Base-by-base conservation (phyloP, 768 basidiomycete species). In the Boletus pseudopeckii region DNA sequence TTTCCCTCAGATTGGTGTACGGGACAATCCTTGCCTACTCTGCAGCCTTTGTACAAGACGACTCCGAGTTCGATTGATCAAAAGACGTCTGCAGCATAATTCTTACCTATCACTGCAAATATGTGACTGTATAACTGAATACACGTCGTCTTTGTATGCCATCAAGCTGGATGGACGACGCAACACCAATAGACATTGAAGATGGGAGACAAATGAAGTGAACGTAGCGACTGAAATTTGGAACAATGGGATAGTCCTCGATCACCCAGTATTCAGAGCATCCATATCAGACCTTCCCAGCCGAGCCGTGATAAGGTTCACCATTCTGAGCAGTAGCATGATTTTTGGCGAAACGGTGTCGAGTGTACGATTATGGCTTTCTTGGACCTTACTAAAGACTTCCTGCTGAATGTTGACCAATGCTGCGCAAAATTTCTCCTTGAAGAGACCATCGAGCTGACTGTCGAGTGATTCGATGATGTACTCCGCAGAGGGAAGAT, bases 21-120 rank as follows among this genome's bases (percentile, higher is more conserved):
- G 88, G 88, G 5, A 97, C 94, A 17, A 96, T 97, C 63, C 55
- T 93, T 58, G 86, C 90, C 7, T 97, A 97, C 64, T 81, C 90
- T 11, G 86, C 89, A 28, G 86, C 85, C 22, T 92, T 94, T 71
- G 86, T 72, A 58, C 84, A 90, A 67, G 89, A 90, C 44, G 79
- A 84, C 32, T 86, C 88, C n/a, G 92, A 93, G 53, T 92, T 82
- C 59, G 89, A 90, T 60, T 89, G 47, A 48, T 24, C 8, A 9
- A 64, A 26, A 28, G 45, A 44, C 13, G 17, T 13, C 43, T 38
- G 24, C 32, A 20, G 8, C 26, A 22, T 39, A 24, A 40, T 38
- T 45, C 53, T 42, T 45, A 37, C 37, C 10, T 26, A 42, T 28
- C 48, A 34, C 50, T 57, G 53, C 63, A 58, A 45, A 56, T 52